phyloP scores from a whole-genome alignment of 2,329 filamentous ascomycete genomes.

The Graphilbum sp. region DNA sequence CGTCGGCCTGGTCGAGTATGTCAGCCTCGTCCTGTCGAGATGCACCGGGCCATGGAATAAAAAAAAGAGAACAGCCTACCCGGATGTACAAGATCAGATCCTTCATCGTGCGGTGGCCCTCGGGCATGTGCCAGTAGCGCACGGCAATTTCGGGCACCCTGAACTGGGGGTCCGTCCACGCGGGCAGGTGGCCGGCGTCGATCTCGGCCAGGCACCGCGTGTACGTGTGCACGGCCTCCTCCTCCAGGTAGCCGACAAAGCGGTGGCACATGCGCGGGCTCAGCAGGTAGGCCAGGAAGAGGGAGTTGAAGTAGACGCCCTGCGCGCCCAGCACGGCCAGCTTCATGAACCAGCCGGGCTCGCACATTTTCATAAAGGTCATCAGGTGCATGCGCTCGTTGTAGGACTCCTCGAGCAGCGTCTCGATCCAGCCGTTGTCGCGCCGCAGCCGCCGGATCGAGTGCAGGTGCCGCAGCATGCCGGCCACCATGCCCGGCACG shows the following conservation, averaged over 20 bases:
- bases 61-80: constrained; percentile 37
- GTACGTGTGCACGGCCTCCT: constrained; percentile 94
- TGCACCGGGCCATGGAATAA: neutral
- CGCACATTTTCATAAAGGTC: constrained; percentile 67
- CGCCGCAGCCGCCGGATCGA: constrained; percentile 73
- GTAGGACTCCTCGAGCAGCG: constrained; percentile 74
- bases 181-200: constrained; percentile 66
- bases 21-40: neutral
- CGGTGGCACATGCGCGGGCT: constrained; percentile 80
- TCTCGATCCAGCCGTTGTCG: constrained; percentile 96
- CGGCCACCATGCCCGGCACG: constrained; percentile 92
- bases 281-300: constrained; percentile 79
- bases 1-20: constrained; percentile 20
- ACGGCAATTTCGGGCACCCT: constrained; percentile 76
- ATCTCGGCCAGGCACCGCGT: constrained; percentile 77
- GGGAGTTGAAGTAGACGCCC: constrained; percentile 89
- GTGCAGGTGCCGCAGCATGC: constrained; percentile 79
- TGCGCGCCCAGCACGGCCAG: constrained; percentile 83
- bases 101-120: constrained; percentile 65
- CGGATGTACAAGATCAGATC: constrained; percentile 80
- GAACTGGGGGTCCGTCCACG: constrained; percentile 57
- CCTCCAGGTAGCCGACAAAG: constrained; percentile 93
- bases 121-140: constrained; percentile 87
- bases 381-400: constrained; percentile 89
- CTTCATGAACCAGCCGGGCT: constrained; percentile 73